These are phyloP conservation scores for Arthonia radiata DNA, from an alignment of 495 filamentous ascomycete genomes.

Conservation along the genomic window DNA sequence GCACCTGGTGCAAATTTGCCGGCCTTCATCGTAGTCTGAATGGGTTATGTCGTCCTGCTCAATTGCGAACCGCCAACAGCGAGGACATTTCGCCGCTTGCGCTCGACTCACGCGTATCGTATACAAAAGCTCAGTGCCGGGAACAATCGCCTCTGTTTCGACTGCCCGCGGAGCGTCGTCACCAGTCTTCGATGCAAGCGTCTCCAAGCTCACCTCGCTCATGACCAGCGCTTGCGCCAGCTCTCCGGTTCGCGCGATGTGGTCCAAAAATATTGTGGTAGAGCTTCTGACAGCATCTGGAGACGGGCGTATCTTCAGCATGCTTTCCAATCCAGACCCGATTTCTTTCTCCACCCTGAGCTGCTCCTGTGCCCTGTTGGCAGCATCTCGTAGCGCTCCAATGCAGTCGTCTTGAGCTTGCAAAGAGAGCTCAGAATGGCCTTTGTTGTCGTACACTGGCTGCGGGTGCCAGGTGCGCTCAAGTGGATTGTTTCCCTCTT, in stretches of 20 bases:
- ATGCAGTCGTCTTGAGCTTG: conserved; percentile 1
- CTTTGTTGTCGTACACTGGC: conserved; percentile 1
- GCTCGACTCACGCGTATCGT: conserved; percentile 42
- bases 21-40: too few relatives aligned
- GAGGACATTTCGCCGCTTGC: conserved; percentile 42
- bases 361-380: conserved; percentile 46
- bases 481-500: conserved; percentile 26
- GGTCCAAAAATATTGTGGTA: conserved; percentile 7
- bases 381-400: conserved; percentile 25
- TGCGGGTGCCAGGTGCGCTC: conserved; percentile 13
- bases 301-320: conserved; percentile 4
- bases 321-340: conserved; percentile 50
- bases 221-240: conserved; percentile 4
- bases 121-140: conserved; percentile 17
- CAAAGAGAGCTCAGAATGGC: not conserved
- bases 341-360: conserved; percentile 38
- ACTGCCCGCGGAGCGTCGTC: conserved; percentile 12
- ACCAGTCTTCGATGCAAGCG: conserved; percentile 1
- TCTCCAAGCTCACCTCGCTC: conserved; percentile 7
- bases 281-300: conserved; percentile 3
- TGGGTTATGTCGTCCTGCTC: too few relatives aligned
- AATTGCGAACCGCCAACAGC: conserved; percentile 92
- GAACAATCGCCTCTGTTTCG: conserved; percentile 17
- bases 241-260: conserved; percentile 3
- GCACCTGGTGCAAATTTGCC: too few relatives aligned